Base-by-base conservation (phyloP, 2,329 filamentous ascomycete species). In the Penicillium sp. region DNA sequence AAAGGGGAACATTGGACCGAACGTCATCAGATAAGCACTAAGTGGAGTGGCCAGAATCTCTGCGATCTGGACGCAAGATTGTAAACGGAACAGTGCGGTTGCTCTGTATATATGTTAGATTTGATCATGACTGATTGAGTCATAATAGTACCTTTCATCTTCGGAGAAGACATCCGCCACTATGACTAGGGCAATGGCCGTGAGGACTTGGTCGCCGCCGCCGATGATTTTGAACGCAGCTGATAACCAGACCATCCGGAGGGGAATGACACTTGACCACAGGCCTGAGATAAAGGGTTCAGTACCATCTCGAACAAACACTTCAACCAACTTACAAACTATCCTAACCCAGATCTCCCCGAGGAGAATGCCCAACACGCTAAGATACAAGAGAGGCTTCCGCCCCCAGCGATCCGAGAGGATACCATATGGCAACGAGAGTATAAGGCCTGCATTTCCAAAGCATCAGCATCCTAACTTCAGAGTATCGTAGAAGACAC, bases 361-460 rank as follows among this genome's bases (percentile, higher is more conserved):
- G 1, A 64, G 49, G 2, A 60, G 5, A 10, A 59, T 45, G 1
- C 64, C 62, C 15, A 59, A 3, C 0, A 60, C 15, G 5, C 55
- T 47, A 26, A 67, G 49, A 22, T 57, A 55, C 4, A 64, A 9
- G 29, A 66, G 52, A 0, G 62, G 60, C 24, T 53, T 61, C 22
- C 63, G 59, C 9, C 64, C 64, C 51, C 57, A 61, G 26, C 55
- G 61, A 51, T 67, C 64, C 1, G 63, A 56, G 8, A 66, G 47
- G 2, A 66, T 50, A 1, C 64, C 64, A 34, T 59, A 66, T 1
- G 64, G 62, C 8, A 67, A 47, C 5, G 61, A 57, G 17, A 66
- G 41, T 4, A 64, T n/a, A 22, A 67, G 56, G 28, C 57, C 60
- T 65, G 35, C 4, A 32, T 19, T 46, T 7, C 1, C 10, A 15